Percentiles rank a stretch among this genome's conserved stretches.
phyloP scores from a whole-genome alignment of 345 rosid genomes.

The Gossypium anomalum region DNA sequence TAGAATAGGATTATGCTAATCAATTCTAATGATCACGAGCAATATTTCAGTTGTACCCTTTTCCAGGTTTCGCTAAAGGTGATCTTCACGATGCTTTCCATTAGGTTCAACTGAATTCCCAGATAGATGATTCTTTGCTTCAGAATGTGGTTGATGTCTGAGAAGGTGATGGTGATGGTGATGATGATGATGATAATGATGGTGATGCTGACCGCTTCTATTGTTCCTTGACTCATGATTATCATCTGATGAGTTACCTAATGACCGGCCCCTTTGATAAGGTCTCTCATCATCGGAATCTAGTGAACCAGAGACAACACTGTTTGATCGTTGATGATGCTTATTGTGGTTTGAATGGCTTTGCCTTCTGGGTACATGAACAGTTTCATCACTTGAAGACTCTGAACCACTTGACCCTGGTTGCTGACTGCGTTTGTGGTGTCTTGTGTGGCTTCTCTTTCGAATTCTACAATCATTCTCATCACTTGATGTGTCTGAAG shows the following conservation, averaged over 20 bases:
- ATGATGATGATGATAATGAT: neutral
- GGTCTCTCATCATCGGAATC: conserved; percentile 27
- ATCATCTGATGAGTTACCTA: conserved; percentile 39
- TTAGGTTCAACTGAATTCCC: conserved; percentile 3
- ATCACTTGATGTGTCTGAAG: conserved; percentile 17
- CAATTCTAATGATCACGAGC: neutral
- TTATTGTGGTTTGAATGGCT: conserved; percentile 18
- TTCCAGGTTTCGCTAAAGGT: neutral
- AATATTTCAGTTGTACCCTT: neutral
- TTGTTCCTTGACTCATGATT: conserved; percentile 26
- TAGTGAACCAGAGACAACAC: conserved; percentile 18
- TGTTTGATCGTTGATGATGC: conserved; percentile 14
- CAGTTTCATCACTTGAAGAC: conserved; percentile 31
- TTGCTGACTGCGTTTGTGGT: conserved; percentile 25
- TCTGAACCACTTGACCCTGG: conserved; percentile 25
- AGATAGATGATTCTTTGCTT: neutral
- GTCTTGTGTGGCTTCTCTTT: conserved; percentile 26
- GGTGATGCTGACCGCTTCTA: conserved; percentile 14
- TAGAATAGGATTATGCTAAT: neutral
- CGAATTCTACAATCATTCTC: conserved; percentile 23
- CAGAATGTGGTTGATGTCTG: conserved; percentile 14
- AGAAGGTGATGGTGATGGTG: conserved; percentile 20
- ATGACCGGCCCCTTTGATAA: conserved; percentile 19
- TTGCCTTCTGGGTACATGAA: conserved; percentile 21
- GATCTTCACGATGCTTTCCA: conserved; percentile 13